Base-by-base conservation (phyloP, 768 basidiomycete species). In the Phylloporus arenicola region DNA sequence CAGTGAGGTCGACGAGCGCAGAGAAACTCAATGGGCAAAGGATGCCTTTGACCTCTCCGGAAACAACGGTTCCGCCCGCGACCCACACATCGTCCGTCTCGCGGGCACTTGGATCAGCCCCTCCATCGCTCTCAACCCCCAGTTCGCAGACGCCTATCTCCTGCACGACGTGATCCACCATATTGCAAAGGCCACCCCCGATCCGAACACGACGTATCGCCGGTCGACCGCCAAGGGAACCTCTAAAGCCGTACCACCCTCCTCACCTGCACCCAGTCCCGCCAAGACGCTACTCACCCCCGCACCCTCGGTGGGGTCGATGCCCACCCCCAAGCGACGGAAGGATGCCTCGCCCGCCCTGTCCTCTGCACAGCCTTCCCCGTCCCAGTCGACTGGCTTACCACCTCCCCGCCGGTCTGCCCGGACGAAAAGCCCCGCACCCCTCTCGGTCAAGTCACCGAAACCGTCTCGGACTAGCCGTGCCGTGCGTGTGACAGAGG, bases 61-160 rank as follows among this genome's bases (percentile, higher is more conserved):
- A 19, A 86, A 88, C 61, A 95, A 95, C 64, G 81, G 87, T 49
- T 78, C 83, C 11, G 71, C 76, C 3, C 78, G 78, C 50, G 83
- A 84, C 27, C 68, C 75, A 8, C 57, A 65, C 43, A 75, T 82
- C 61, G 80, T 87, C 47, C 80, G 92, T 55, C 82, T 97, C 48
- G 93, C 93, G 3, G 93, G 93, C 13, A 87, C 83, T 27, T 97
- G 93, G 93, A 83, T 91, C 53, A 75, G 77, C 49, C 74, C 84
- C 27, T 62, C 76, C 6, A 64, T 84, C 9, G 93, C 93, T 1
- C 65, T 79, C 37, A 74, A 76, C 55, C 54, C 65, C 6, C 53
- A 62, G 6, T 72, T 95, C 30, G 90, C 88, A 6, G 74, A 76
- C 3, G 70, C 74, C 6, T 97, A 96, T 60, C 69, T 67, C 16